Evolutionary conservation across 2,329 filamentous ascomycete species (phyloP).

Genomic region (Harringtonia lauricola): DNA sequence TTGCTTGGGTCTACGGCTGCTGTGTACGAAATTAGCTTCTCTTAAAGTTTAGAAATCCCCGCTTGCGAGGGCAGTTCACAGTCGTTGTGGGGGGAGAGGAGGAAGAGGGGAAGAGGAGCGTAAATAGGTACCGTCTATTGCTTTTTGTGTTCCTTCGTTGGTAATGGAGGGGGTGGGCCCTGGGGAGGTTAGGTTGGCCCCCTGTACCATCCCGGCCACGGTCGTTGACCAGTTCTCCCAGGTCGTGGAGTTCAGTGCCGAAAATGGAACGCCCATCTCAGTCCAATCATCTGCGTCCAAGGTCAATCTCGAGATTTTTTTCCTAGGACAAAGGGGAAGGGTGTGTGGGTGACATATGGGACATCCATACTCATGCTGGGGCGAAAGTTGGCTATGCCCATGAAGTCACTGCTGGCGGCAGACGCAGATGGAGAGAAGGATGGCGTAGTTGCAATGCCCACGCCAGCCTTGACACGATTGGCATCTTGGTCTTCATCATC

Average conservation of each 20-base stretch:
- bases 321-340: neutral
- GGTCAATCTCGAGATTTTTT: neutral
- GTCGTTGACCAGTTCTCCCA: constrained; percentile 1
- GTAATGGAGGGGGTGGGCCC: neutral
- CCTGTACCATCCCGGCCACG: neutral
- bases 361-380: neutral
- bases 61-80: no score
- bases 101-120: no score
- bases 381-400: neutral
- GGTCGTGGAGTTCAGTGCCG: neutral
- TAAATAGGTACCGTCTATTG: neutral
- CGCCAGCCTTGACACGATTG: neutral
- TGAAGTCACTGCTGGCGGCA: neutral
- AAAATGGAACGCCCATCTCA: neutral
- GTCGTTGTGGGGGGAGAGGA: no score
- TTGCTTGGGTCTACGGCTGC: neutral
- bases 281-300: neutral
- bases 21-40: neutral
- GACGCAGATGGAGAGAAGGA: neutral
- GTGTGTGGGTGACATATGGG: neutral
- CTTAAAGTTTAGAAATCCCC: neutral
- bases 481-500: neutral
- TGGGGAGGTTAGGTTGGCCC: neutral
- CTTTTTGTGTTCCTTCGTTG: neutral
- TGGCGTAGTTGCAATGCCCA: neutral